phyloP scores from a whole-genome alignment of 495 filamentous ascomycete genomes.

The Astrothelium macrocarpum region DNA sequence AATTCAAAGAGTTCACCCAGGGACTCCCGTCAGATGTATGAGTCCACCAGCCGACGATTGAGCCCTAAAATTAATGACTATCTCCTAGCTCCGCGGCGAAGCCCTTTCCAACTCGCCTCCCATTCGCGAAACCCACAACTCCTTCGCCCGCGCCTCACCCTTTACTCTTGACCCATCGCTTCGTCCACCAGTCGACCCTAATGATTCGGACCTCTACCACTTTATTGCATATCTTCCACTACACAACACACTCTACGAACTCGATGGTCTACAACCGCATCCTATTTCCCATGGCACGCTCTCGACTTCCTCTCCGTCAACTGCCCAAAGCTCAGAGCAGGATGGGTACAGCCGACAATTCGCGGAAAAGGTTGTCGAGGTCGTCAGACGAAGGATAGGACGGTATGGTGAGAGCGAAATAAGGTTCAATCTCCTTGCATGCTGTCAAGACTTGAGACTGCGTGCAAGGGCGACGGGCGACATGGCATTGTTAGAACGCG shows the following conservation, averaged over 20 bases:
- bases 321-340: not conserved
- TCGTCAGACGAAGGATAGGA: constrained; percentile 73
- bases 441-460: constrained; percentile 70
- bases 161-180: constrained; percentile 79
- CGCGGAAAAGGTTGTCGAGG: constrained; percentile 72
- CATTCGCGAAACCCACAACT: constrained; percentile 88
- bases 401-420: constrained; percentile 83
- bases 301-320: constrained; percentile 22
- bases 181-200: constrained; percentile 31
- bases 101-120: constrained; percentile 62
- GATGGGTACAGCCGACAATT: constrained; percentile 45
- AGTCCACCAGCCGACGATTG: not conserved
- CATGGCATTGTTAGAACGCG: constrained; percentile 59
- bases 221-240: constrained; percentile 92
- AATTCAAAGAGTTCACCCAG: constrained; percentile 87
- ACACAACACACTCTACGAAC: constrained; percentile 73
- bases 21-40: constrained; percentile 69
- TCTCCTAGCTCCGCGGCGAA: constrained; percentile 46
- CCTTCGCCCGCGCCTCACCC: constrained; percentile 76
- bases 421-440: constrained; percentile 89
- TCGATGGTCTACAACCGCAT: constrained; percentile 87
- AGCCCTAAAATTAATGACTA: not conserved
- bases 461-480: constrained; percentile 77
- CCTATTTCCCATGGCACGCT: constrained; percentile 82
- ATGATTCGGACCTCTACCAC: constrained; percentile 81